Evolutionary conservation across 345 rosid genomes (phyloP), one percentile per base, ranked within the genome.

Genomic region (Odontarrhena argentea): DNA sequence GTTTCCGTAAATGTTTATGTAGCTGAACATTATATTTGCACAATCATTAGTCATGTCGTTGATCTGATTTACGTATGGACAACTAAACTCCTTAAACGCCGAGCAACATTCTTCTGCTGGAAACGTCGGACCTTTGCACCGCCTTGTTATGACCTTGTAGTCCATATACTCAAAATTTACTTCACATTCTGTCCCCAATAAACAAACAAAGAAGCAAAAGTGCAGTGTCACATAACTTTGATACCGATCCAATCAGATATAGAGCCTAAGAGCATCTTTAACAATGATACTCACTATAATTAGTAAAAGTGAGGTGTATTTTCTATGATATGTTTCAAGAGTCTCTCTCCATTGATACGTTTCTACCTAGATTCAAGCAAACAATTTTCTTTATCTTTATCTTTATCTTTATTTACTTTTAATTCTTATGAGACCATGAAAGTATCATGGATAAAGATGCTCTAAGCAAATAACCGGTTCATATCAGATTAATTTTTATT

Each of bases 51-150:
- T 74, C 73, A 79, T 54, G 74, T 88, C 83, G 41, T 78, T 88
- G 51, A 84, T 57, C 55, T 77, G 50, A 1, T 59, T 79, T 9
- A 7, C 74, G 53, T 82, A 88, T 5, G 89, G 91, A 63, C 95
- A 86, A 51, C 91, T 86, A 69, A 88, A 81, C 34, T 84, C 85
- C 79, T 79, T 78, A 18, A 86, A 82, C 32, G 91, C 79, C 6
- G 36, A 45, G 43, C 95, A 85, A 63, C 91, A 87, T n/a, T 34
- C 43, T 2, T 65, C 35, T 1, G 87, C 64, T 38, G 84, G 84
- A 70, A 73, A 87, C 50, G 53, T 28, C 5, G 91, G 89, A 37
- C 89, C 91, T 77, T 72, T 82, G 68, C 91, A 87, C 24, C 59
- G 55, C 76, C 77, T 84, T n/a, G 77, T 82, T 73, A 87, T 74